Evolutionary conservation across 2,329 filamentous ascomycete genomes (phyloP).

Genomic region (Chrysoporthe cubensis): DNA sequence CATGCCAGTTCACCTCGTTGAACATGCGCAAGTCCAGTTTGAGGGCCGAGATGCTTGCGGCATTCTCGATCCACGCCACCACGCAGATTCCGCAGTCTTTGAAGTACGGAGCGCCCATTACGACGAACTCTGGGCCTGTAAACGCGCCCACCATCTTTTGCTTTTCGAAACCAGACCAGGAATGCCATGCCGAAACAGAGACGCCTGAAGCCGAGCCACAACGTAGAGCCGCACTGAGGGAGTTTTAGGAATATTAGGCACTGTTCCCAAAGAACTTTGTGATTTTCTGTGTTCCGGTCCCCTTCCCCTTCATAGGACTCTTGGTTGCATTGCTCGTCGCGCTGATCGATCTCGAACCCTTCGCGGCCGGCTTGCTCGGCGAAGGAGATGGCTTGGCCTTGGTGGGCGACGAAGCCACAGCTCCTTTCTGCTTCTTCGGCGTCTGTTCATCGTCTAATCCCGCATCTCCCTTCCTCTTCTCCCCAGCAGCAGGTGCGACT

Average conservation of each 20-base stretch:
- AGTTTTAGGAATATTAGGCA: slow-evolving; percentile 36
- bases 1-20: no score
- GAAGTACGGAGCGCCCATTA: not conserved
- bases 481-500: slow-evolving; percentile 16
- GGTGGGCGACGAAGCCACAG: slow-evolving; percentile 25
- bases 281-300: slow-evolving; percentile 48
- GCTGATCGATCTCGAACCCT: slow-evolving; percentile 42
- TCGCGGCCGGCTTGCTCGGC: slow-evolving; percentile 30
- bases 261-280: slow-evolving; percentile 52
- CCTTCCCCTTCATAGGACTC: slow-evolving; percentile 39
- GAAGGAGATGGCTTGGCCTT: slow-evolving; percentile 30
- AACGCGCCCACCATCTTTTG: not conserved
- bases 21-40: no score
- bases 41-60: no score
- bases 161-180: not conserved
- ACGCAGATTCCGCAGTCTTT: no score
- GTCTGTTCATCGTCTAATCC: slow-evolving; percentile 30
- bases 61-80: no score
- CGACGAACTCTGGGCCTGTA: not conserved
- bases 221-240: not conserved
- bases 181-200: not conserved
- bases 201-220: not conserved
- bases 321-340: slow-evolving; percentile 46
- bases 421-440: slow-evolving; percentile 34
- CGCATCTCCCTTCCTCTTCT: slow-evolving; percentile 31